Base-by-base conservation (phyloP, 768 basidiomycete genomes). In the Omphalotus guepiniiformis region DNA sequence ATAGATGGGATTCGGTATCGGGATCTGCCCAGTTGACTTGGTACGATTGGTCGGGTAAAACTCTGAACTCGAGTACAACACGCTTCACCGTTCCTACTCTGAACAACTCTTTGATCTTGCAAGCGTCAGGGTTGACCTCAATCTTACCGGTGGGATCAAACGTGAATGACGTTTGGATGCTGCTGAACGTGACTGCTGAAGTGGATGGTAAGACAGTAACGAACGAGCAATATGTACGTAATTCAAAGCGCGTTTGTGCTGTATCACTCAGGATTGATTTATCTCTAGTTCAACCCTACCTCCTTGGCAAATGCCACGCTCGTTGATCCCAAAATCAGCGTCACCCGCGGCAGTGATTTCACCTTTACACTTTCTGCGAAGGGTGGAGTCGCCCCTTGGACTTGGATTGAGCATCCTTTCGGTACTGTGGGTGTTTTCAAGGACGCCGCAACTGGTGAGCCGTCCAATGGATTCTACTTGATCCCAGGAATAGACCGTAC, bases 401-500 rank as follows among this genome's bases (percentile, higher is more conserved):
- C 79, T 4, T 81, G 79, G 79, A 63, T 82, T 1, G 80, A 81
- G 45, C 79, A 81, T 58, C 79, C 79, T 0, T 61, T 66, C 0
- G 76, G 76, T 15, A 80, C 76, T 0, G 63, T 80, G 1, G 80
- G 79, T 7, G 62, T 72, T 35, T 82, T 82, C 55, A 60, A 73
- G 29, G 77, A 80, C 50, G 58, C 55, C 18, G 42, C 50, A 6
- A 78, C 71, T 0, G 67, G 66, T 0, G 19, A 62, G 3, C 74
- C 76, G 0, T 60, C 64, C 11, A 80, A 81, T 46, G 79, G 75
- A 2, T 80, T 78, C 58, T 78, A 73, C 58, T 70, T 82, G 15
- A 53, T 80, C 22, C 80, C 80, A 2, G 76, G 76, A 0, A 66
- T 71, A 13, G 73, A 75, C 39, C 73, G 72, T n/a, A 79, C 72